Conservation (phyloP, 345 rosid genomes). For the Turnera subulata region DNA sequence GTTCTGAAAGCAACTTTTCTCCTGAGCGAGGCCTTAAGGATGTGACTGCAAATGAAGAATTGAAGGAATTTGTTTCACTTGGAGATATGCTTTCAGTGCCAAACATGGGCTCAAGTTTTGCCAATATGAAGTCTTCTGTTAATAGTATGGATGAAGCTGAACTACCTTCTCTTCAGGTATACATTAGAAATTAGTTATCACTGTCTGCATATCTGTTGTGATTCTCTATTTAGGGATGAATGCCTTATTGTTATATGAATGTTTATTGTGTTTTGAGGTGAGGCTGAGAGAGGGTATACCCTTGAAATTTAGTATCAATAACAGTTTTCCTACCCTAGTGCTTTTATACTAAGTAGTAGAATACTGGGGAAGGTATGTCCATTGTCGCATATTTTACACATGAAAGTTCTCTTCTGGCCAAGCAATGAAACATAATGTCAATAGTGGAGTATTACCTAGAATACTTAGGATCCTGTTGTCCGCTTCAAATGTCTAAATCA, state of each 20-base stretch:
- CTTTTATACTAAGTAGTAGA: too few relatives aligned
- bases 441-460: too few relatives aligned
- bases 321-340: too few relatives aligned
- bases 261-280: not conserved
- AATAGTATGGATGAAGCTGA: conserved; percentile 18
- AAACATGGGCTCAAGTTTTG: conserved; percentile 18
- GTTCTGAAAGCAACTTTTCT: conserved; percentile 2
- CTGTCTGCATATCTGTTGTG: not conserved
- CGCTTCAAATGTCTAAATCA: too few relatives aligned
- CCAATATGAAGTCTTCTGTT: conserved; percentile 14
- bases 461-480: too few relatives aligned
- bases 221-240: not conserved
- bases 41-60: conserved; percentile 12
- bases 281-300: not conserved
- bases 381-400: too few relatives aligned
- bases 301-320: too few relatives aligned
- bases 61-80: conserved; percentile 32
- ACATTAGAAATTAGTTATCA: not conserved
- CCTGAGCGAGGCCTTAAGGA: conserved; percentile 6
- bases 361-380: too few relatives aligned
- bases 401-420: too few relatives aligned
- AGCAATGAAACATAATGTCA: too few relatives aligned
- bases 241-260: not conserved
- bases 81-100: conserved; percentile 41
- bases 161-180: conserved; percentile 38